Percentiles rank a stretch among this genome's conserved stretches.
Conservation (phyloP, 805 yeast genomes). For the Kodamaea nitidulidarum region DNA sequence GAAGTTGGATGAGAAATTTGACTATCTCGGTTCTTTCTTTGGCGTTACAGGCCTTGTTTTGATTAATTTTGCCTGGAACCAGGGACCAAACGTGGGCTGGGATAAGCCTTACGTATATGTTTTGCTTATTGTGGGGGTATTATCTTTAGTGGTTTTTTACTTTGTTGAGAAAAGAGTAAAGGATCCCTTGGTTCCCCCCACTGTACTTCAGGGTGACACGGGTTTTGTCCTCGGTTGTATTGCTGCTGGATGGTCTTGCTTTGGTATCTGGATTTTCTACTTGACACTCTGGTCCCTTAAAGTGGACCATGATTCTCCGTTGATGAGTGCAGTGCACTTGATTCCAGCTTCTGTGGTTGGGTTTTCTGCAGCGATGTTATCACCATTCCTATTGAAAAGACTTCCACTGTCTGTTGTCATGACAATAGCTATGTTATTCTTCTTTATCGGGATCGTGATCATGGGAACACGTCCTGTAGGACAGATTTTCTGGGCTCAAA, state of each 20-base stretch:
- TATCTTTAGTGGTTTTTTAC: slow-evolving; percentile 12
- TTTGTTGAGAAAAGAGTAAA: slow-evolving; percentile 8
- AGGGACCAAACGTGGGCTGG: slow-evolving; percentile 20
- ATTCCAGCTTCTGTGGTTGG: slow-evolving; percentile 17
- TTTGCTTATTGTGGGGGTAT: slow-evolving; percentile 16
- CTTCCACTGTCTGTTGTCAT: slow-evolving; percentile 13
- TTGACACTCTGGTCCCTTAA: slow-evolving; percentile 13
- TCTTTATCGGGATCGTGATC: slow-evolving; percentile 12
- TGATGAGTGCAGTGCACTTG: slow-evolving; percentile 16
- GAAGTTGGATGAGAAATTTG: slow-evolving; percentile 17
- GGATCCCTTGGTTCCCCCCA: slow-evolving; percentile 15
- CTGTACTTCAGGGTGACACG: slow-evolving; percentile 13
- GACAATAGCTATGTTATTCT: slow-evolving; percentile 12
- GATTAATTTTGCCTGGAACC: slow-evolving; percentile 19
- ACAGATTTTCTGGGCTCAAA: slow-evolving; percentile 18
- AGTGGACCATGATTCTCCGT: slow-evolving; percentile 11
- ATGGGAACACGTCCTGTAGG: slow-evolving; percentile 17
- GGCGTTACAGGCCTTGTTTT: slow-evolving; percentile 16
- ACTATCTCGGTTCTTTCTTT: slow-evolving; percentile 20
- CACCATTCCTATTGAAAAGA: slow-evolving; percentile 9
- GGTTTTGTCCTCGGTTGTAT: slow-evolving; percentile 17
- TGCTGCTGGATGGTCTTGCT: slow-evolving; percentile 19
- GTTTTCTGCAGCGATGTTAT: slow-evolving; percentile 12
- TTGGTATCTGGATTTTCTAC: slow-evolving; percentile 18
- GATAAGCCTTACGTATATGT: slow-evolving; percentile 17